Percentiles rank a stretch among this genome's conserved stretches.
Evolutionary conservation across 306 rosid species (phyloP).

Genomic region (Sphenostylis stenocarpa): DNA sequence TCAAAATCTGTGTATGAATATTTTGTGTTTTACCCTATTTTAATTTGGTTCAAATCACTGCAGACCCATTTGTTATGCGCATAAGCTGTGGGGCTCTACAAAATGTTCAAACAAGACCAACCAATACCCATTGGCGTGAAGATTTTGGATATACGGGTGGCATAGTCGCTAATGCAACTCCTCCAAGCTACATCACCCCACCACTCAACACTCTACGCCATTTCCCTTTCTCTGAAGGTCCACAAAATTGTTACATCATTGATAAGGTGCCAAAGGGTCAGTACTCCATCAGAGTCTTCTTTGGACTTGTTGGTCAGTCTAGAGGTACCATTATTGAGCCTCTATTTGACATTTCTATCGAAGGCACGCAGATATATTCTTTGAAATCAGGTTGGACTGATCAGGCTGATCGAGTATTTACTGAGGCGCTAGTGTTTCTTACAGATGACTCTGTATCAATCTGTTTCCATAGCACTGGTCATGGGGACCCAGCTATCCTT

Average conservation of each 20-base stretch:
- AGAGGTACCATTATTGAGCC: slow-evolving; percentile 53
- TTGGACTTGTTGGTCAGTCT: slow-evolving; percentile 54
- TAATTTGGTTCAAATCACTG: slow-evolving; percentile 14
- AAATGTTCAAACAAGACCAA: slow-evolving; percentile 56
- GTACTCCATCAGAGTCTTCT: slow-evolving; percentile 69
- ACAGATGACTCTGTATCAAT: slow-evolving; percentile 61
- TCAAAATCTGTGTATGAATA: neutral
- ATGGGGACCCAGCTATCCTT: slow-evolving; percentile 82
- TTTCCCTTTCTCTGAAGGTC: slow-evolving; percentile 70
- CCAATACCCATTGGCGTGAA: slow-evolving; percentile 64
- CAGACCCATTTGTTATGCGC: slow-evolving; percentile 72
- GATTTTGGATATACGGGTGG: slow-evolving; percentile 85
- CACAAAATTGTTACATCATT: slow-evolving; percentile 73
- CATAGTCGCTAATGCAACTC: slow-evolving; percentile 64
- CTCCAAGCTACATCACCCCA: slow-evolving; percentile 57
- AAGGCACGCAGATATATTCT: slow-evolving; percentile 67
- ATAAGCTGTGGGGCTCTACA: slow-evolving; percentile 75
- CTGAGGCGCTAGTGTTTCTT: slow-evolving; percentile 61
- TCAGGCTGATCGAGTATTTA: slow-evolving; percentile 58
- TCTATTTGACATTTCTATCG: slow-evolving; percentile 68
- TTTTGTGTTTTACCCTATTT: neutral
- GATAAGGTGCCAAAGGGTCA: slow-evolving; percentile 66
- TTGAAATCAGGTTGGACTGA: slow-evolving; percentile 77
- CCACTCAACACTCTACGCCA: slow-evolving; percentile 65
- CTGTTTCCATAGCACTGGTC: slow-evolving; percentile 90